Conservation (phyloP, 1,139 yeast species). For the Geotrichum siamense region DNA sequence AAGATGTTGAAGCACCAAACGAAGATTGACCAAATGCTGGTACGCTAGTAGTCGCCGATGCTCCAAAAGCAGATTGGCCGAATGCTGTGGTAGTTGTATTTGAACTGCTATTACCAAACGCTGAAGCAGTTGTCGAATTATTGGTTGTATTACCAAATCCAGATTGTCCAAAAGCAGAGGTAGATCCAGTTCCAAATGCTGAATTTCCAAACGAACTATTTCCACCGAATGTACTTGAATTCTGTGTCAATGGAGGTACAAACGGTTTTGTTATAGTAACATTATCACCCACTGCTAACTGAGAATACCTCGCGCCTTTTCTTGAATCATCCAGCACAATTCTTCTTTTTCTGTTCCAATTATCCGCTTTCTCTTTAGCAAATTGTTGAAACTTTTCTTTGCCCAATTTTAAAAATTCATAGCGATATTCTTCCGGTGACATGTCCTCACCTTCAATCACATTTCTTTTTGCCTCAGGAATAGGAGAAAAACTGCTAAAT, state of each 20-base stretch:
- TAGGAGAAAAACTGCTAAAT: conserved; percentile 13
- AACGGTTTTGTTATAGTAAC: conserved; percentile 12
- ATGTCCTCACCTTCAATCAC: conserved; percentile 48
- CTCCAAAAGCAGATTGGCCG: conserved; percentile 23
- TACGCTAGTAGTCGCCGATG: conserved; percentile 19
- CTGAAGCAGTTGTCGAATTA: conserved; percentile 4
- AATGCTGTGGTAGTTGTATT: conserved; percentile 22
- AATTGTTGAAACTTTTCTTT: conserved; percentile 16
- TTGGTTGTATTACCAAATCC: conserved; percentile 24
- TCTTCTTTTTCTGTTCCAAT: conserved; percentile 42
- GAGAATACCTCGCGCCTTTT: conserved; percentile 47
- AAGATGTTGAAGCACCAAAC: conserved; percentile 21
- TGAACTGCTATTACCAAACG: conserved; percentile 1
- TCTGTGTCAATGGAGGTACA: conserved; percentile 17
- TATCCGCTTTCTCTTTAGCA: conserved; percentile 31
- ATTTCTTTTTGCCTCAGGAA: conserved; percentile 27
- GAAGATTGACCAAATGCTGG: conserved; percentile 14
- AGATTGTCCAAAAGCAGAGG: conserved; percentile 19
- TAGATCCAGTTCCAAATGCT: background rate
- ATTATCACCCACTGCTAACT: conserved; percentile 6
- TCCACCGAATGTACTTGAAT: conserved; percentile 17
- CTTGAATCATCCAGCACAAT: conserved; percentile 39
- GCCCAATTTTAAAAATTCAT: conserved; percentile 42
- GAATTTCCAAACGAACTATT: conserved; percentile 7
- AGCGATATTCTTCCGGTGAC: conserved; percentile 51